A percentile compares a stretch with the other conserved stretches of the same genome.
Conservation (phyloP, 1,284 basidiomycete species). For the Sporisorium reilianum region DNA sequence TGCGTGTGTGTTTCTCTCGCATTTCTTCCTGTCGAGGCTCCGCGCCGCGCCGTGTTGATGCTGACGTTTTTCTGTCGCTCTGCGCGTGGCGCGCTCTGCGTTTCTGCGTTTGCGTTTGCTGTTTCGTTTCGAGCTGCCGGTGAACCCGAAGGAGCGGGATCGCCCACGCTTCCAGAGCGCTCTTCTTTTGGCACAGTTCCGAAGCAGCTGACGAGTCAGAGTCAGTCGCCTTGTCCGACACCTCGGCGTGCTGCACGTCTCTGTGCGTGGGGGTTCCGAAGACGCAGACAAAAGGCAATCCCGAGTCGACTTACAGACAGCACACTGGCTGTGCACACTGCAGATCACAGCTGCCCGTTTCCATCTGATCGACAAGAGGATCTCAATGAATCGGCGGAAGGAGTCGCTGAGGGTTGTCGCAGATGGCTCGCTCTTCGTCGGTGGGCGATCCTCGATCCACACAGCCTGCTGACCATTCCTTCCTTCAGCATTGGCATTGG, state of each 20-base stretch:
- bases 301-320: background rate
- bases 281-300: background rate
- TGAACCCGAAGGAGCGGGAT: background rate
- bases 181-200: background rate
- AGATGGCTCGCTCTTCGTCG: background rate
- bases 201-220: background rate
- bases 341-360: background rate
- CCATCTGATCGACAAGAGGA: background rate
- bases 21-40: constrained; percentile 2
- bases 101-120: no score
- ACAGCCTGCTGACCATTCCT: background rate
- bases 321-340: background rate
- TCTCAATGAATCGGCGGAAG: no score
- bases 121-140: background rate
- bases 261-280: constrained; percentile 9
- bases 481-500: background rate
- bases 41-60: background rate
- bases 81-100: constrained; percentile 1
- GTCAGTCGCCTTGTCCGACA: background rate
- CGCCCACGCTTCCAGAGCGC: no score
- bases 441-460: no score
- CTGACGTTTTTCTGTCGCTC: background rate
- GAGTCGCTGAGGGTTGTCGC: no score
- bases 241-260: background rate
- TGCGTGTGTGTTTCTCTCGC: background rate